Evolutionary conservation across 768 basidiomycete species (phyloP).

Genomic region (Psilocybe cyanescens): DNA sequence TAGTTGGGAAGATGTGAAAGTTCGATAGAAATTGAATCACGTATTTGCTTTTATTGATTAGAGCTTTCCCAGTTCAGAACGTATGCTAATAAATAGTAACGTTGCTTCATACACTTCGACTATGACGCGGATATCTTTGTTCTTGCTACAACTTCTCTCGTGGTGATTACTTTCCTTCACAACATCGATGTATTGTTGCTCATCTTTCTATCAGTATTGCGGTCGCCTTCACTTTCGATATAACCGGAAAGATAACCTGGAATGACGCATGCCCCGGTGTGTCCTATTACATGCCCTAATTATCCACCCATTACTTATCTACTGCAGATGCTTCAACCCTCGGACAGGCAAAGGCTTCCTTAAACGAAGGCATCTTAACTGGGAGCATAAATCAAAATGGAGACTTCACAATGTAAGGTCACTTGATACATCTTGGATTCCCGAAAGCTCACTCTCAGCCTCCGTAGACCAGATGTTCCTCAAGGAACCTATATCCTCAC

Average conservation of each 20-base stretch:
- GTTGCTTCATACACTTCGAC: slow-evolving; percentile 8
- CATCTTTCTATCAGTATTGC: slow-evolving; percentile 25
- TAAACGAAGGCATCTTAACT: slow-evolving; percentile 60
- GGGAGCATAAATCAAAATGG: slow-evolving; percentile 63
- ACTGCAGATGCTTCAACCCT: slow-evolving; percentile 40
- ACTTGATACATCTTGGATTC: not conserved
- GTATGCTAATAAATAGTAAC: not conserved
- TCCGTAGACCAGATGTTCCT: slow-evolving; percentile 64
- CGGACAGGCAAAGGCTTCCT: slow-evolving; percentile 58
- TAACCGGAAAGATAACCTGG: slow-evolving; percentile 69
- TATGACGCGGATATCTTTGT: slow-evolving; percentile 23
- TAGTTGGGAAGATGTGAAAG: not conserved
- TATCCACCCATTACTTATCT: slow-evolving; percentile 4
- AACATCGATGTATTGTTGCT: not conserved
- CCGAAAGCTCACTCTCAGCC: not conserved
- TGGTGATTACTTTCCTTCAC: slow-evolving; percentile 25
- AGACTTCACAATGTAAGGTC: slow-evolving; percentile 66
- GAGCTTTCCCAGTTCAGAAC: not conserved
- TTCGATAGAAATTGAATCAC: not conserved
- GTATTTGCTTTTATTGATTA: slow-evolving; percentile 25
- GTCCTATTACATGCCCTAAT: slow-evolving; percentile 19
- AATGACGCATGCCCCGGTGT: slow-evolving; percentile 71
- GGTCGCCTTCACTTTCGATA: slow-evolving; percentile 49
- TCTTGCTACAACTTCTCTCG: slow-evolving; percentile 32
- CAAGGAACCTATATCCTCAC: slow-evolving; percentile 72